Conservation (phyloP, 2,329 filamentous ascomycete genomes). For the Daldinia sp. region DNA sequence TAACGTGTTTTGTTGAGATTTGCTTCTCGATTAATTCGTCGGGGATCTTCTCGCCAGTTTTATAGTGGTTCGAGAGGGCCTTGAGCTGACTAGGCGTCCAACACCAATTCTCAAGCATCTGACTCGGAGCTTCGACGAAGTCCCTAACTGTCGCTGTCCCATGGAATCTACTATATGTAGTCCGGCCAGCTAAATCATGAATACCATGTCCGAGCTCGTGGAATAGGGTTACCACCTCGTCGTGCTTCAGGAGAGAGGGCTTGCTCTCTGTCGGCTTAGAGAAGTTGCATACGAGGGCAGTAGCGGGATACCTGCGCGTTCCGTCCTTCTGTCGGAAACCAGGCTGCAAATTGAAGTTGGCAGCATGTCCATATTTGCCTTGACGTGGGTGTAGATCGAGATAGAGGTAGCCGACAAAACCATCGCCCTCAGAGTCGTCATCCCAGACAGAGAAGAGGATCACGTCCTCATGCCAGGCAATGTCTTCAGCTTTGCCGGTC, state of each 20-base stretch:
- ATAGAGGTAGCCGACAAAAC: constrained; percentile 85
- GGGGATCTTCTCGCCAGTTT: constrained; percentile 76
- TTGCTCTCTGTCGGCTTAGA: constrained; percentile 82
- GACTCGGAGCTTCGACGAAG: constrained; percentile 78
- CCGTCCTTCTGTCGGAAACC: constrained; percentile 76
- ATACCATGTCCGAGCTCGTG: constrained; percentile 81
- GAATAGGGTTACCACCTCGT: constrained; percentile 86
- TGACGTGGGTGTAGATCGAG: constrained; percentile 83
- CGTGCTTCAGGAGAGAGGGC: constrained; percentile 83
- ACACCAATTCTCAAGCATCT: constrained; percentile 83
- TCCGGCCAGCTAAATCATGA: constrained; percentile 74
- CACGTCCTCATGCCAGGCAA: constrained; percentile 87
- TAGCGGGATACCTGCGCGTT: constrained; percentile 79
- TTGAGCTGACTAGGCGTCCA: constrained; percentile 75
- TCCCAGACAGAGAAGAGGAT: constrained; percentile 87
- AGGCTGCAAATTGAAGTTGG: constrained; percentile 85
- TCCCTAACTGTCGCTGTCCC: constrained; percentile 75
- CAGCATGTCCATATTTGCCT: constrained; percentile 87
- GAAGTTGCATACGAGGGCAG: constrained; percentile 87
- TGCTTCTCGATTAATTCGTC: constrained; percentile 80
- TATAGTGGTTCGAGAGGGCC: constrained; percentile 78
- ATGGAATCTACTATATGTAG: constrained; percentile 74
- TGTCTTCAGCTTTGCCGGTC: constrained; percentile 76
- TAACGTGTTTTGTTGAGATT: constrained; percentile 83
- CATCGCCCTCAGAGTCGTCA: constrained; percentile 75